phyloP scores from a whole-genome alignment of 495 filamentous ascomycete genomes.

The Neurospora sp. region DNA sequence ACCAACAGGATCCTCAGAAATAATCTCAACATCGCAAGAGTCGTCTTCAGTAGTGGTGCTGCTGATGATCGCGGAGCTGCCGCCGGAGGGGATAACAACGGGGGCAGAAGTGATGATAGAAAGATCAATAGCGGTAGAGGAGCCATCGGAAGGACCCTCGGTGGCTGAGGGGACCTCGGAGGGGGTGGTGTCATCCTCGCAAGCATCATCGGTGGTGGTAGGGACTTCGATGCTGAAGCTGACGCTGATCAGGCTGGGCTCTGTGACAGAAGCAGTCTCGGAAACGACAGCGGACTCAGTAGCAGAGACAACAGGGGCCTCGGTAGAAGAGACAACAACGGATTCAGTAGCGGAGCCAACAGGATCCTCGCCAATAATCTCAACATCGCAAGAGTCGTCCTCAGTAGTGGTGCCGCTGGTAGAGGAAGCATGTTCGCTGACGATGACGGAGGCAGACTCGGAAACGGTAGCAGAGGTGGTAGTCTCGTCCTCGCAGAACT shows the following conservation, averaged over 20 bases:
- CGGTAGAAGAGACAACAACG: not conserved
- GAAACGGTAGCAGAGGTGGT: not conserved
- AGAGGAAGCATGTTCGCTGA: too few relatives aligned
- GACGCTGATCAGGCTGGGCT: not conserved
- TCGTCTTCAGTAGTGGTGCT: conserved; percentile 5
- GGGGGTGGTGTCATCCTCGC: not conserved
- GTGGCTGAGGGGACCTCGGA: not conserved
- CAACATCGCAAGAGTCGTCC: not conserved
- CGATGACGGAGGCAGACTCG: too few relatives aligned
- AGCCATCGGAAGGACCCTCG: not conserved
- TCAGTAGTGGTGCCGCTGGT: not conserved
- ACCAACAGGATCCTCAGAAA: not conserved
- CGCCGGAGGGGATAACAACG: not conserved
- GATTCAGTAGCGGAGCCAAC: too few relatives aligned
- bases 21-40: not conserved
- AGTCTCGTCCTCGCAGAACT: not conserved
- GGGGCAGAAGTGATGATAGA: conserved; percentile 1
- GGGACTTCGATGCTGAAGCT: not conserved
- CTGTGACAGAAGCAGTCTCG: not conserved
- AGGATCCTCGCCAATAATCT: not conserved
- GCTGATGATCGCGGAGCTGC: not conserved
- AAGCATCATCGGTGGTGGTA: conserved; percentile 1
- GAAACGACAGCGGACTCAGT: not conserved
- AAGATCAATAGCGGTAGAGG: not conserved
- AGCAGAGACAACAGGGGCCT: not conserved